Percentiles rank a stretch among this genome's conserved stretches.
These are phyloP conservation scores for Emericellopsis cladophorae DNA, from an alignment of 2,329 filamentous ascomycete genomes.

Conservation along the genomic window DNA sequence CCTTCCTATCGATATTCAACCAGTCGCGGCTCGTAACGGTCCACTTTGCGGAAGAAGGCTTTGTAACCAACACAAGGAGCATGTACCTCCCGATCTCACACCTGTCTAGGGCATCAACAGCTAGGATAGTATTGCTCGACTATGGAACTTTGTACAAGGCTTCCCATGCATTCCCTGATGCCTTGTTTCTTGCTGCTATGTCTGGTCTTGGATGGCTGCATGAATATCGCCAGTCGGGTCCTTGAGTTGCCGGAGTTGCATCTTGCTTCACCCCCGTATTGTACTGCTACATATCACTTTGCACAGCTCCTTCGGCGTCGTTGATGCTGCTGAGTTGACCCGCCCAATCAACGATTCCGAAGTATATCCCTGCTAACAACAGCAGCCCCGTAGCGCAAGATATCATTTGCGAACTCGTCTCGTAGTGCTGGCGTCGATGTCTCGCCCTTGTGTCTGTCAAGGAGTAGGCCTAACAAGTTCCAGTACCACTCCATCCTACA, in stretches of 20 bases:
- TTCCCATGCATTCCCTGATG: conserved; percentile 13
- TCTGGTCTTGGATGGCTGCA: background rate
- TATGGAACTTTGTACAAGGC: no score
- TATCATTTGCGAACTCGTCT: conserved; percentile 11
- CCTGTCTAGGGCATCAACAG: conserved; percentile 36
- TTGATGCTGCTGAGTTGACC: conserved; percentile 12
- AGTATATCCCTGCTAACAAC: conserved; percentile 15
- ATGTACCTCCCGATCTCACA: conserved; percentile 15
- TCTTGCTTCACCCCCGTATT: conserved; percentile 5
- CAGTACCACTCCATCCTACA: conserved; percentile 24
- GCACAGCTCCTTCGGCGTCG: conserved; percentile 10
- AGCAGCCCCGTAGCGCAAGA: conserved; percentile 13
- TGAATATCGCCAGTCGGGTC: background rate
- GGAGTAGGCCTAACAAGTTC: conserved; percentile 12
- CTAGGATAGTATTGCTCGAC: conserved; percentile 15
- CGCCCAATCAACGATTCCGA: conserved; percentile 21
- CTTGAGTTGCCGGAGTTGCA: background rate
- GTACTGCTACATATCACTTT: conserved; percentile 4
- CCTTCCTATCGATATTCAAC: conserved; percentile 18
- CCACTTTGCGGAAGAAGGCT: conserved; percentile 21
- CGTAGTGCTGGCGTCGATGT: conserved; percentile 5
- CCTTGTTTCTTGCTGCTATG: background rate
- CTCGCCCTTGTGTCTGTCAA: conserved; percentile 6
- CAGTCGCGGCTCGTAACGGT: conserved; percentile 30
- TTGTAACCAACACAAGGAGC: conserved; percentile 22